Evolutionary conservation across 2,329 filamentous ascomycete species (phyloP), one percentile per base, ranked within the genome.

Genomic region (Talaromyces sp.): DNA sequence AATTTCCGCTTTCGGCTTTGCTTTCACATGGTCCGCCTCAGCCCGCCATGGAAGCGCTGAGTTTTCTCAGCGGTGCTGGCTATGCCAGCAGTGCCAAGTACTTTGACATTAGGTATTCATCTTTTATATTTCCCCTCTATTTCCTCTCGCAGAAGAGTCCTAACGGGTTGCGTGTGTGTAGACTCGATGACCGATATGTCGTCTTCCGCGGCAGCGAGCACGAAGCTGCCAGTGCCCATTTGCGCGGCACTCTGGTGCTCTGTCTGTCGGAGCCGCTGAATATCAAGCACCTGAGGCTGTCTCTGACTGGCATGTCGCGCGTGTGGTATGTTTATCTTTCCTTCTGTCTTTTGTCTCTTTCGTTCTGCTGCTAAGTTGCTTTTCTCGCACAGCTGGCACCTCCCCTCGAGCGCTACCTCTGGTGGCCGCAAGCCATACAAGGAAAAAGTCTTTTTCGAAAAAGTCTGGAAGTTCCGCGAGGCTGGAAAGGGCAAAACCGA

Each of bases 101-200:
- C 63, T 81, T 80, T 63, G 78, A 81, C 69, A 80, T 80, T 64
- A 75, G 77, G 77, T 79, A 65, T 68, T 69, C n/a, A 41, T 64
- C 54, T 62, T 31, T 35, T 58, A 4, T 17, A 10, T 52, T 59
- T 54, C 43, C 53, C n/a, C n/a, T 26, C 41, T 38, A 24, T 7
- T 26, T 14, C 11, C 2, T 24, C n/a, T n/a, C n/a, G n/a, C n/a
- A 13, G 29, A 5, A 53, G n/a, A 19, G 57, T 53, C 61, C 52
- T 24, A 17, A 21, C 49, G 4, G n/a, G 26, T 27, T 6, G 26
- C 6, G 26, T 27, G n/a, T 49, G 26, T 41, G 10, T 43, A 92
- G 90, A 57, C 83, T 93, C 62, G 89, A 93, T 57, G 88, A 89
- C 69, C 87, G 91, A 68, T 89, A 93, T 60, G 85, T 93, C 62